Percentiles rank a stretch among this genome's conserved stretches.
Evolutionary conservation across 768 basidiomycete genomes (phyloP).

Genomic region (Pisolithus marmoratus): DNA sequence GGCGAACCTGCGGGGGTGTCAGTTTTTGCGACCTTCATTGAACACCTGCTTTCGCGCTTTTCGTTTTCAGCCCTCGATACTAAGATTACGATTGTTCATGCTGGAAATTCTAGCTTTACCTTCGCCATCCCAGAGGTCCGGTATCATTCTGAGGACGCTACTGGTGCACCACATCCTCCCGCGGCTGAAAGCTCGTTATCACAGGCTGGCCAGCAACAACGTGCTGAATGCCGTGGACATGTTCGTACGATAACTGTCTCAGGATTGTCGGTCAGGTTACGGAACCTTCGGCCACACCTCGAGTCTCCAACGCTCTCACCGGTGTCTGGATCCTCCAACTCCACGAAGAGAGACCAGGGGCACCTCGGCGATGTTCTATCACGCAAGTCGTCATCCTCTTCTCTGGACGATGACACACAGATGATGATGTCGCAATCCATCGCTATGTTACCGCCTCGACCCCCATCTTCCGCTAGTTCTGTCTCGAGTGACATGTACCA

Average conservation of each 20-base stretch:
- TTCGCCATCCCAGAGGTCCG: slow-evolving; percentile 50
- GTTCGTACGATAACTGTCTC: slow-evolving; percentile 48
- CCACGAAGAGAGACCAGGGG: slow-evolving; percentile 4
- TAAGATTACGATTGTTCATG: slow-evolving; percentile 63
- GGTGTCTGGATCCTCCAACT: slow-evolving; percentile 15
- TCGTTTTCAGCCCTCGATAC: slow-evolving; percentile 70
- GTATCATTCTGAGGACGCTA: slow-evolving; percentile 44
- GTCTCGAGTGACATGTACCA: slow-evolving; percentile 69
- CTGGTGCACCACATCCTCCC: slow-evolving; percentile 5
- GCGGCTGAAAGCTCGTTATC: slow-evolving; percentile 23
- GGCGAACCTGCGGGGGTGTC: slow-evolving; percentile 71
- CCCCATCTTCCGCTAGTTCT: slow-evolving; percentile 42
- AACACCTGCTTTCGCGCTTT: slow-evolving; percentile 71
- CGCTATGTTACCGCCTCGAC: slow-evolving; percentile 48
- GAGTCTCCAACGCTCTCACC: slow-evolving; percentile 21
- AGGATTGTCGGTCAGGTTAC: slow-evolving; percentile 50
- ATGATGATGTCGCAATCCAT: slow-evolving; percentile 74
- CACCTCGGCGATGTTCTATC: slow-evolving; percentile 23
- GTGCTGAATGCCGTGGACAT: slow-evolving; percentile 17
- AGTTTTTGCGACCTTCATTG: slow-evolving; percentile 74
- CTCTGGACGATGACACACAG: slow-evolving; percentile 60
- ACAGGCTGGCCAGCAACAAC: slow-evolving; percentile 5
- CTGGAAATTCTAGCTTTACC: slow-evolving; percentile 55
- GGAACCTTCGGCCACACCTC: slow-evolving; percentile 32
- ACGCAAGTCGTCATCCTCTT: slow-evolving; percentile 50